Conservation (phyloP, 1,139 yeast species). For the Lodderomyces elongisporus region DNA sequence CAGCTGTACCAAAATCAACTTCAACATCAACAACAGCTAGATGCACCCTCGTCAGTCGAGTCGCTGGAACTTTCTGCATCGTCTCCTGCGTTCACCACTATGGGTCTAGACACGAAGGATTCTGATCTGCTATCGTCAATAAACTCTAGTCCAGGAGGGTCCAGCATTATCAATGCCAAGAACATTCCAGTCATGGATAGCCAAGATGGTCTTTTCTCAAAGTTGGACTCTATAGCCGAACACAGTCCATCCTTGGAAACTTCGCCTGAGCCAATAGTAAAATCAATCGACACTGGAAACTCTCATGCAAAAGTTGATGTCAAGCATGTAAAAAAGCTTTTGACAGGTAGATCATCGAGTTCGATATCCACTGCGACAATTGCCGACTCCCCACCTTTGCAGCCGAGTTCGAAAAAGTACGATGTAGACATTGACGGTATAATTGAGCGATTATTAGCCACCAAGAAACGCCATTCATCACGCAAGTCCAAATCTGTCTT, state of each 20-base stretch:
- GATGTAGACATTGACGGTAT: constrained; percentile 50
- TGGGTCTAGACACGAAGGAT: constrained; percentile 24
- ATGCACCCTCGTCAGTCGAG: constrained; percentile 37
- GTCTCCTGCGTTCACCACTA: constrained; percentile 38
- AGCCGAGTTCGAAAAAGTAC: constrained; percentile 14
- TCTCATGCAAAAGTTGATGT: no score
- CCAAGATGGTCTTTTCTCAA: constrained; percentile 9
- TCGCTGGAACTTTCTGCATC: constrained; percentile 21
- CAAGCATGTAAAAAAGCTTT: constrained; percentile 10
- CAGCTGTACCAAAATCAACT: background rate
- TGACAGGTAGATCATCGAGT: background rate
- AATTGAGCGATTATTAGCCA: constrained; percentile 51
- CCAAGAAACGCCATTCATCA: constrained; percentile 17
- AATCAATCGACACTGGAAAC: constrained; percentile 10
- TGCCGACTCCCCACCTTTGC: constrained; percentile 26
- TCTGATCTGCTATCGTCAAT: constrained; percentile 41
- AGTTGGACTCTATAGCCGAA: constrained; percentile 43
- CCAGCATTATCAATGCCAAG: no score
- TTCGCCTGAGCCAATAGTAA: constrained; percentile 26
- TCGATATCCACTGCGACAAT: constrained; percentile 11
- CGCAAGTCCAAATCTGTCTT: constrained; percentile 38
- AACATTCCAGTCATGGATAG: constrained; percentile 1
- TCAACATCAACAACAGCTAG: constrained; percentile 12
- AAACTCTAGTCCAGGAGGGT: constrained; percentile 17
- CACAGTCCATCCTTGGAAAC: constrained; percentile 25